These are phyloP conservation scores for Acrocalymma vagum DNA, from an alignment of 2,329 filamentous ascomycete genomes.

Conservation along the genomic window DNA sequence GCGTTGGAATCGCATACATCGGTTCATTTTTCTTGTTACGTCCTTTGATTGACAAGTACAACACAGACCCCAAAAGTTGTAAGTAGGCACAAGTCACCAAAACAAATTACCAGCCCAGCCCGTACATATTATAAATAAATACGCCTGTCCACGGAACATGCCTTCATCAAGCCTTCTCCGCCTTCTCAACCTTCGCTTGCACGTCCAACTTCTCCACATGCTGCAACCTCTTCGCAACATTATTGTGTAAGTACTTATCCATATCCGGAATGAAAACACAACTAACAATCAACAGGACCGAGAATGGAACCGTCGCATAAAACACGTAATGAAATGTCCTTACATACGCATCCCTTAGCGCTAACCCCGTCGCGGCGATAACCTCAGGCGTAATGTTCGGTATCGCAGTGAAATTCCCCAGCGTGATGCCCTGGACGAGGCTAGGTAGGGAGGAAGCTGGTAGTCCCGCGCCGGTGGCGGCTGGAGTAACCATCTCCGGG, in stretches of 20 bases:
- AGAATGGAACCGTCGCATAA: conserved; percentile 34
- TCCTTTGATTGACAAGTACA: too few relatives aligned
- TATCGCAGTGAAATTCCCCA: conserved; percentile 29
- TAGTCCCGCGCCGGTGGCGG: conserved; percentile 27
- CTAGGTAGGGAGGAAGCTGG: conserved; percentile 26
- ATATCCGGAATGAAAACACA: conserved; percentile 26
- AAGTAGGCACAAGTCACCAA: too few relatives aligned
- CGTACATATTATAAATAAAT: too few relatives aligned
- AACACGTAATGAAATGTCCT: conserved; percentile 25
- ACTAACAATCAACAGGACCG: conserved; percentile 23
- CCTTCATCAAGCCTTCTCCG: conserved; percentile 16
- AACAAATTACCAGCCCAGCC: too few relatives aligned
- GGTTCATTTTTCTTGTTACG: too few relatives aligned
- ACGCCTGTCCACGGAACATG: too few relatives aligned
- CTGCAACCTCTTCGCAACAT: conserved; percentile 34
- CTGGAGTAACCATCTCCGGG: conserved; percentile 29
- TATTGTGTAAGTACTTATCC: conserved; percentile 30
- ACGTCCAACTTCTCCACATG: conserved; percentile 18
- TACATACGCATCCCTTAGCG: conserved; percentile 26
- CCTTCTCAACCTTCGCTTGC: conserved; percentile 20
- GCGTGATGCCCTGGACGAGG: conserved; percentile 28
- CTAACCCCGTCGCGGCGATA: conserved; percentile 17
- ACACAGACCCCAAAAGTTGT: too few relatives aligned
- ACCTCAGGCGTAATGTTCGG: conserved; percentile 30
- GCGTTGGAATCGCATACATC: too few relatives aligned